Percentiles rank a stretch among this genome's conserved stretches.
phyloP scores from a whole-genome alignment of 768 basidiomycete species.

The Termitomyces sp. region DNA sequence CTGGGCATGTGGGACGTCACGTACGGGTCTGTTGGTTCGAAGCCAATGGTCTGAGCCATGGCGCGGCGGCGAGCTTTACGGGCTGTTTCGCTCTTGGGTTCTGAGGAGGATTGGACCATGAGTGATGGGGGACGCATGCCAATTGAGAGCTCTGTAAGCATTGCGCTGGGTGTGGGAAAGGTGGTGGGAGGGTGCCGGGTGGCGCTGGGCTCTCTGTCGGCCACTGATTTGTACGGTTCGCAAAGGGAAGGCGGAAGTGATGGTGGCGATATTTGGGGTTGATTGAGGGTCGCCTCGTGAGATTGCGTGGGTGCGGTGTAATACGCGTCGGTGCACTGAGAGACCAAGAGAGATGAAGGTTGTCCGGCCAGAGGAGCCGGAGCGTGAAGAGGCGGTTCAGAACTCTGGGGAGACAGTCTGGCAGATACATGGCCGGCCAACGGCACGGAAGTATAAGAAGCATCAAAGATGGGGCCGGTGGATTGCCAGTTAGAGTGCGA shows the following conservation, averaged over 20 bases:
- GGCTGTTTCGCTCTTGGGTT: conserved; percentile 36
- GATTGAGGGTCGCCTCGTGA: not conserved
- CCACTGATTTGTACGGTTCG: conserved; percentile 5
- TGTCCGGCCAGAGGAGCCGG: conserved; percentile 20
- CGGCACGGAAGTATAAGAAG: not conserved
- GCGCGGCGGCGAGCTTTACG: conserved; percentile 55
- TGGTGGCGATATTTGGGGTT: not conserved
- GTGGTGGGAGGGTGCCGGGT: conserved; percentile 25
- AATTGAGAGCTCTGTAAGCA: conserved; percentile 40
- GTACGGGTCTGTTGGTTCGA: conserved; percentile 57
- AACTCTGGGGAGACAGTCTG: conserved; percentile 7
- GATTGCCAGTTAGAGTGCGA: not conserved
- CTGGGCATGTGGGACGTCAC: conserved; percentile 12
- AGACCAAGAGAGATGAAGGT: conserved; percentile 12
- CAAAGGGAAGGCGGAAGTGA: not conserved
- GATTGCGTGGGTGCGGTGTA: not conserved
- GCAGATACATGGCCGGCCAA: not conserved
- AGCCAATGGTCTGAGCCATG: conserved; percentile 49
- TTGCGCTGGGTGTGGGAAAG: conserved; percentile 63
- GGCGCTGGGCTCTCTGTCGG: conserved; percentile 3
- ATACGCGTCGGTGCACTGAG: not conserved
- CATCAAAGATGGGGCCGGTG: not conserved
- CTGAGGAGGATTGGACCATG: conserved; percentile 1
- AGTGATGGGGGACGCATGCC: conserved; percentile 3
- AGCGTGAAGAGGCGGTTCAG: conserved; percentile 21